These are phyloP conservation scores for Cryphonectria japonica DNA, from an alignment of 2,329 filamentous ascomycete genomes.

Conservation along the genomic window DNA sequence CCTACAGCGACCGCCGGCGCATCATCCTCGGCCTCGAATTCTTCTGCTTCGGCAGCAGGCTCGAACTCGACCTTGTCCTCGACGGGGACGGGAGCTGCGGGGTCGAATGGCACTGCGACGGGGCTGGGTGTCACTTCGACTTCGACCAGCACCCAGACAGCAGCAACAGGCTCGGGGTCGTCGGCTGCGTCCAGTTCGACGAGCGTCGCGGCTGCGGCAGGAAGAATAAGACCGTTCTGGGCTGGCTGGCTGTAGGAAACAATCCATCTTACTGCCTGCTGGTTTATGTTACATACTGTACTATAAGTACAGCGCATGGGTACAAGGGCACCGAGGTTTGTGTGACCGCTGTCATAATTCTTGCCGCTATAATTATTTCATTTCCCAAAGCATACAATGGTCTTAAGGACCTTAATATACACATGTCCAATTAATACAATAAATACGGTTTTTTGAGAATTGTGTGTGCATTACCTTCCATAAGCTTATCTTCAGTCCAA, in stretches of 20 bases:
- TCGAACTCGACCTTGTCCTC: conserved; percentile 14
- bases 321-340: neutral
- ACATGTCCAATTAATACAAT: neutral
- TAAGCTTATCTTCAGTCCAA: neutral
- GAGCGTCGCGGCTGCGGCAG: conserved; percentile 18
- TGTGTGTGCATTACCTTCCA: neutral
- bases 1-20: conserved; percentile 1
- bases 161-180: neutral
- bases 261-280: neutral
- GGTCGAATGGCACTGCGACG: neutral
- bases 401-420: neutral
- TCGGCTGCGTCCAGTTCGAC: conserved; percentile 15
- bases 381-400: neutral
- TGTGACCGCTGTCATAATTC: neutral
- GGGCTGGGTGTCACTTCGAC: neutral
- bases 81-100: conserved; percentile 2
- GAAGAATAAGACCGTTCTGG: conserved; percentile 24
- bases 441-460: too few species aligned
- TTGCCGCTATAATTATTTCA: neutral
- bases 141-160: conserved; percentile 3
- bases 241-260: conserved; percentile 5
- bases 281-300: neutral
- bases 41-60: too few species aligned
- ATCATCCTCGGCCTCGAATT: too few species aligned
- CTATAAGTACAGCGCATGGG: neutral